These are phyloP conservation scores for Aspergillus glaucus DNA, from an alignment of 2,329 filamentous ascomycete species.

Conservation along the genomic window DNA sequence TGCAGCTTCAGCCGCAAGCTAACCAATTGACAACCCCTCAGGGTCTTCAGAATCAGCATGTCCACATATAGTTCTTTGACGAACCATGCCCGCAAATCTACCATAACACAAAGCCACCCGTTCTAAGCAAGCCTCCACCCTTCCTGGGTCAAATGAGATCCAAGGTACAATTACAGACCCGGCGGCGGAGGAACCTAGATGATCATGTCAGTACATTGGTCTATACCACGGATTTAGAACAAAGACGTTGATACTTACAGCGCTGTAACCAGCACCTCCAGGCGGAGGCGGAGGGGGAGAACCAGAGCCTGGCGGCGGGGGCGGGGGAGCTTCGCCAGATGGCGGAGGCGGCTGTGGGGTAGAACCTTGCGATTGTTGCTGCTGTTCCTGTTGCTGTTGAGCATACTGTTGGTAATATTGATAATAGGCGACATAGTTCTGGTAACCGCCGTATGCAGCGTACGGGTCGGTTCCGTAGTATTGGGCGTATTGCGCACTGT, in stretches of 20 bases:
- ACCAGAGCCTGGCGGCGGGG: slow-evolving; percentile 57
- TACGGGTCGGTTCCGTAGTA: slow-evolving; percentile 80
- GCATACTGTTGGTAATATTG: slow-evolving; percentile 68
- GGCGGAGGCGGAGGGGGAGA: slow-evolving; percentile 55
- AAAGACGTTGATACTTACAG: slow-evolving; percentile 44
- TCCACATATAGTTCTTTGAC: too few species aligned
- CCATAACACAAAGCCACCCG: too few species aligned
- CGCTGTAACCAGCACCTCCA: slow-evolving; percentile 55
- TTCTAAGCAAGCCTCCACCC: too few species aligned
- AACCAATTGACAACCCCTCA: too few species aligned
- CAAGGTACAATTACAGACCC: slow-evolving; percentile 35
- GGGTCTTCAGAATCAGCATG: too few species aligned
- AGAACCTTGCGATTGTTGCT: slow-evolving; percentile 37
- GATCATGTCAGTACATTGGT: slow-evolving; percentile 3
- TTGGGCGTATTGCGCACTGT: slow-evolving; percentile 74
- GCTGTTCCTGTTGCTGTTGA: slow-evolving; percentile 43
- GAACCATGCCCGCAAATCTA: too few species aligned
- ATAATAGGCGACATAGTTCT: slow-evolving; percentile 57
- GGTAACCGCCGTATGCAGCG: slow-evolving; percentile 83
- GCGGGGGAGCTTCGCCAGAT: slow-evolving; percentile 48
- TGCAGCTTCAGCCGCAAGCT: too few species aligned
- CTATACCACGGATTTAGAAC: neutral
- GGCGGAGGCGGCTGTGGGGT: slow-evolving; percentile 53
- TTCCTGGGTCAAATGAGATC: too few species aligned
- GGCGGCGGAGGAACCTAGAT: slow-evolving; percentile 47